Percentiles rank a stretch among this genome's conserved stretches.
phyloP scores from a whole-genome alignment of 2,329 filamentous ascomycete genomes.

The Bipolaris gigantea region DNA sequence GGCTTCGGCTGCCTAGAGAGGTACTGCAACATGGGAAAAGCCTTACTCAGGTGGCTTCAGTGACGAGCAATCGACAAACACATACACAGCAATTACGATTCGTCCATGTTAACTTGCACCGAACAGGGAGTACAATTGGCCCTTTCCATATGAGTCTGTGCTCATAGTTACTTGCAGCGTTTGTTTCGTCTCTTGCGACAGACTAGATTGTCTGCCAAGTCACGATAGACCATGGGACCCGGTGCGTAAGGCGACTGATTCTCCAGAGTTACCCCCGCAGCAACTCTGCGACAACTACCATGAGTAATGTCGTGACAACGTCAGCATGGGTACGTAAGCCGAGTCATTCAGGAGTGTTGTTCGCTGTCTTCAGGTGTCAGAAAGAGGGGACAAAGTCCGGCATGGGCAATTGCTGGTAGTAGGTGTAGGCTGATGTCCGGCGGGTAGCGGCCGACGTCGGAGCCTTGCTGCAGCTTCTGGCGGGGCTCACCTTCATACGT shows the following conservation, averaged over 20 bases:
- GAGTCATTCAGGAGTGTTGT: not conserved
- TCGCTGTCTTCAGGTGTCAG: not conserved
- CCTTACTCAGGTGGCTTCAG: not conserved
- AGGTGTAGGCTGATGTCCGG: conserved; percentile 5
- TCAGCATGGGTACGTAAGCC: not conserved
- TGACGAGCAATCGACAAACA: not conserved
- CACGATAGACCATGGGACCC: not conserved
- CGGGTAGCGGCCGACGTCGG: conserved; percentile 8
- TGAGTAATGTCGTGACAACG: not conserved
- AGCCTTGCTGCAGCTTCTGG: conserved; percentile 5
- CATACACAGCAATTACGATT: not conserved
- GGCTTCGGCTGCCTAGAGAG: not conserved
- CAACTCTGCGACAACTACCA: not conserved
- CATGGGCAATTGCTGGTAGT: not conserved
- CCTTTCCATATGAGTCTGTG: not conserved
- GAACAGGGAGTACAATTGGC: not conserved
- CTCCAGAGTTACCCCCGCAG: not conserved
- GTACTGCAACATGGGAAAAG: too few species aligned
- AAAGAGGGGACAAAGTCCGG: not conserved
- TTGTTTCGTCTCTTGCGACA: too few species aligned
- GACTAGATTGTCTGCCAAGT: not conserved
- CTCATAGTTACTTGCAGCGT: not conserved
- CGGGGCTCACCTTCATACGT: conserved; percentile 4
- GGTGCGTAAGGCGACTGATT: not conserved
- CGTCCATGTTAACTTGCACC: not conserved